A percentile compares a stretch with the other conserved stretches of the same genome.
Evolutionary conservation across 169 alveolate species (phyloP).

Genomic region (Plasmodium cynomolgi): DNA sequence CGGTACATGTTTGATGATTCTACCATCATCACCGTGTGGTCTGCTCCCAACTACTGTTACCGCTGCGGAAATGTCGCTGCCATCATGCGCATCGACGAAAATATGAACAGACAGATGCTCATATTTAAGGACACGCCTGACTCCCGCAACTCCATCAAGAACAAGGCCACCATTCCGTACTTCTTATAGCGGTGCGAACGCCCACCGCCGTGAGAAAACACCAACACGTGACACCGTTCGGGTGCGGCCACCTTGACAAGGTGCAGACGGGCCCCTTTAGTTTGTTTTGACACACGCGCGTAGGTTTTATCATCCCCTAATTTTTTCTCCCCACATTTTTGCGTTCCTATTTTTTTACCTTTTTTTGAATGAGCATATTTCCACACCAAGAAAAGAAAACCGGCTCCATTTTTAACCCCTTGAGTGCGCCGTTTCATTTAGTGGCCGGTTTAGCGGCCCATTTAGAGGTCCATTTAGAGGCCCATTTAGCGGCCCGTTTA

Average conservation of each 20-base stretch:
- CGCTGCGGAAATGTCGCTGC: slow-evolving; percentile 99
- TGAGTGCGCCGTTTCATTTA: not conserved
- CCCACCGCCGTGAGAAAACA: not conserved
- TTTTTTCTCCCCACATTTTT: not conserved
- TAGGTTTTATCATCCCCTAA: not conserved
- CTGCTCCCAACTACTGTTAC: slow-evolving; percentile 99
- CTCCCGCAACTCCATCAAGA: slow-evolving; percentile 61
- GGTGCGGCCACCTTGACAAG: not conserved
- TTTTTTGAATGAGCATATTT: not conserved
- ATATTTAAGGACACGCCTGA: slow-evolving; percentile 70
- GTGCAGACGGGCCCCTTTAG: not conserved
- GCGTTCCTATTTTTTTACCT: not conserved
- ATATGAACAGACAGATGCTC: slow-evolving; percentile 77
- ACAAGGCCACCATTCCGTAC: slow-evolving; percentile 72
- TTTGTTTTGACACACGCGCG: not conserved
- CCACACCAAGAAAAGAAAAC: not conserved
- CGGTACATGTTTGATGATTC: slow-evolving; percentile 95
- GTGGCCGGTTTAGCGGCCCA: not conserved
- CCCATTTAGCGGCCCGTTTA: not conserved
- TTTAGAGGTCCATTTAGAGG: not conserved
- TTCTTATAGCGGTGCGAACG: slow-evolving; percentile 10
- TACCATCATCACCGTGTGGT: slow-evolving; percentile 96
- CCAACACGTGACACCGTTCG: not conserved
- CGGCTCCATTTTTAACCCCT: not conserved
- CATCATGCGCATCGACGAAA: slow-evolving; percentile 97